Conservation (phyloP, 768 basidiomycete genomes). For the Russula brevipes region DNA sequence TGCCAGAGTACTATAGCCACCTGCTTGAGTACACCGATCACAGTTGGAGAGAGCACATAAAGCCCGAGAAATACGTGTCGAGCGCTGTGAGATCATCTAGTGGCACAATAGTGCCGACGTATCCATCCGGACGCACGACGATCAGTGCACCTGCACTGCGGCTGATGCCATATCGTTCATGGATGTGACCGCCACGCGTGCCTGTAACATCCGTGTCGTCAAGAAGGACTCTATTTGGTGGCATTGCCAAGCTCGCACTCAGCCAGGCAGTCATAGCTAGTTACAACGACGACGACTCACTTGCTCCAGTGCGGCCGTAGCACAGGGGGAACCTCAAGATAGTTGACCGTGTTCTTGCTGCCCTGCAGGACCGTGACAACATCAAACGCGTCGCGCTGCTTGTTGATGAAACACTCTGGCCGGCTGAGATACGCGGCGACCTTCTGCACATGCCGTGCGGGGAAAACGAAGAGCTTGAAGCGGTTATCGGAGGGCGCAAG, state of each 20-base stretch:
- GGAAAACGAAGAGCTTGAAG: constrained; percentile 47
- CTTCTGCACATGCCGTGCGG: constrained; percentile 29
- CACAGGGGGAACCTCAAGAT: constrained; percentile 31
- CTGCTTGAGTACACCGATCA: too few relatives aligned
- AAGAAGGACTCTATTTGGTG: constrained; percentile 45
- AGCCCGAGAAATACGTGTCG: constrained; percentile 45
- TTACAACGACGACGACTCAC: constrained; percentile 27
- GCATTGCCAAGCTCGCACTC: too few relatives aligned
- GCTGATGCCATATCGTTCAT: constrained; percentile 50
- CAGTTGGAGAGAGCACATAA: constrained; percentile 31
- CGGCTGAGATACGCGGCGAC: constrained; percentile 31
- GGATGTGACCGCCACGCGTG: constrained; percentile 48
- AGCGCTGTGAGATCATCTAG: constrained; percentile 39
- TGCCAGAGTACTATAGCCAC: too few relatives aligned
- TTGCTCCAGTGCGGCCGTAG: constrained; percentile 41
- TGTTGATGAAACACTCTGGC: constrained; percentile 29
- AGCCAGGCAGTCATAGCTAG: too few relatives aligned
- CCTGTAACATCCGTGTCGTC: constrained; percentile 50
- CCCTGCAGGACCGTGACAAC: constrained; percentile 30
- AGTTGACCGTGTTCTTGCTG: constrained; percentile 34
- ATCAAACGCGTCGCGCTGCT: constrained; percentile 30
- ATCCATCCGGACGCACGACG: constrained; percentile 61
- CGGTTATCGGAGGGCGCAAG: constrained; percentile 43
- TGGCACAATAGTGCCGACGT: constrained; percentile 53
- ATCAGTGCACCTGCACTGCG: constrained; percentile 43